These are phyloP conservation scores for Chrysoporthe puriensis DNA, from an alignment of 2,329 filamentous ascomycete species.

Conservation along the genomic window DNA sequence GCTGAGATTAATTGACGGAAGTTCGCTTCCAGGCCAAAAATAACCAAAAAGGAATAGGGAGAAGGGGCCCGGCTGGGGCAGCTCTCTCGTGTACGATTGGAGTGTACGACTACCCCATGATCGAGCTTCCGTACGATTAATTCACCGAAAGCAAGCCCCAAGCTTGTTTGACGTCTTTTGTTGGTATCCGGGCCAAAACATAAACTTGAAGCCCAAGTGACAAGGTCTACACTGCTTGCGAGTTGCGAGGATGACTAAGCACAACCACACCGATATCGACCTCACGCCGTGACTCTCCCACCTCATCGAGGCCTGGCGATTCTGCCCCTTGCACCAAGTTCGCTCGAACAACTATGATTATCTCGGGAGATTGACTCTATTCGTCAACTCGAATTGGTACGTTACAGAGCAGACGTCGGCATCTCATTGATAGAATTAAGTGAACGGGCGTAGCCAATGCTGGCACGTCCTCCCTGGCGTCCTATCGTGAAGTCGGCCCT, in stretches of 20 bases:
- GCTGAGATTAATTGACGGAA: too few relatives aligned
- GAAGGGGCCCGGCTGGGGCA: too few relatives aligned
- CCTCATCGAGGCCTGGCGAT: neutral
- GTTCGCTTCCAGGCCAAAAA: too few relatives aligned
- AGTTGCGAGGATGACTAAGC: constrained; percentile 6
- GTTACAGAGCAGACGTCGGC: neutral
- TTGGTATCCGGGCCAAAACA: neutral
- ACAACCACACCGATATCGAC: neutral
- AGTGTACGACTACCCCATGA: too few relatives aligned
- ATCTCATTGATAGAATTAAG: neutral
- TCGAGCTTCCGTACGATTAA: too few relatives aligned
- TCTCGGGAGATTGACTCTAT: neutral
- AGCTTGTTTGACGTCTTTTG: neutral
- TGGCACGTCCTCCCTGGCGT: neutral
- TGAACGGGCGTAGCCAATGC: neutral
- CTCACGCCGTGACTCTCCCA: neutral
- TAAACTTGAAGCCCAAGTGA: neutral
- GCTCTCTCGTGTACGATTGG: too few relatives aligned
- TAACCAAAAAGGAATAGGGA: too few relatives aligned
- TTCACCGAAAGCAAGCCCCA: neutral
- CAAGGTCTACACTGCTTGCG: too few relatives aligned
- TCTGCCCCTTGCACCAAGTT: neutral
- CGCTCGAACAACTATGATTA: neutral
- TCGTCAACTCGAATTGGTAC: neutral
- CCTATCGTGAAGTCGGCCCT: neutral